Evolutionary conservation across 2,329 filamentous ascomycete species (phyloP).

Genomic region (Rhynchosporium secalis): DNA sequence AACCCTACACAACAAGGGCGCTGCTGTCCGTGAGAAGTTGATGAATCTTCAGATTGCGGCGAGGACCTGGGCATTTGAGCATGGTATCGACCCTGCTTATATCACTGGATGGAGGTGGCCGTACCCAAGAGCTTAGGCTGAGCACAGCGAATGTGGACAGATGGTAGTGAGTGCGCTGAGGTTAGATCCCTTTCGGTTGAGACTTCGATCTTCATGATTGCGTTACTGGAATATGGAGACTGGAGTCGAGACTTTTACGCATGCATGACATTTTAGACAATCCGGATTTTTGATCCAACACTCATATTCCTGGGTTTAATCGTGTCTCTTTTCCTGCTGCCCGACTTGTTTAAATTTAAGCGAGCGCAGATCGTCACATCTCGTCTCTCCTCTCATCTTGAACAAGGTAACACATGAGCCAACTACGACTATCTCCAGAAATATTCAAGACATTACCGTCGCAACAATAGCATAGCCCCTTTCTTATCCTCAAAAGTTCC

Average conservation of each 20-base stretch:
- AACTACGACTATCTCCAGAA: too few relatives aligned
- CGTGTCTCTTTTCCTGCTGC: background rate
- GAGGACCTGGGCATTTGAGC: constrained; percentile 65
- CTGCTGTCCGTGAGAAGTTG: constrained; percentile 62
- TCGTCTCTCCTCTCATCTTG: too few relatives aligned
- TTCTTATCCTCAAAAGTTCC: background rate
- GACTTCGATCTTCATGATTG: background rate
- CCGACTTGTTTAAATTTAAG: too few relatives aligned
- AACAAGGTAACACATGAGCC: too few relatives aligned
- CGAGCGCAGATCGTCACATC: too few relatives aligned
- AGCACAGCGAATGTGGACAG: background rate
- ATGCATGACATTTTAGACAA: constrained; percentile 4
- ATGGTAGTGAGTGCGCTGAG: background rate
- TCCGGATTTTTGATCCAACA: background rate
- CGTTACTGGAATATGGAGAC: background rate
- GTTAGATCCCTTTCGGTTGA: background rate
- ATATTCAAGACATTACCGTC: background rate
- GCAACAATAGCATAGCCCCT: background rate
- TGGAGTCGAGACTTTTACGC: constrained; percentile 1
- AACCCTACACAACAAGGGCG: constrained; percentile 61
- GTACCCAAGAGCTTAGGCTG: constrained; percentile 22
- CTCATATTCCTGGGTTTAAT: background rate
- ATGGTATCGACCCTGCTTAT: constrained; percentile 62
- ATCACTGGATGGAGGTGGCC: constrained; percentile 38
- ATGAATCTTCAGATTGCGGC: constrained; percentile 64